A percentile compares a stretch with the other conserved stretches of the same genome.
Conservation (phyloP, 2,329 filamentous ascomycete species). For the Xylaria sp. region DNA sequence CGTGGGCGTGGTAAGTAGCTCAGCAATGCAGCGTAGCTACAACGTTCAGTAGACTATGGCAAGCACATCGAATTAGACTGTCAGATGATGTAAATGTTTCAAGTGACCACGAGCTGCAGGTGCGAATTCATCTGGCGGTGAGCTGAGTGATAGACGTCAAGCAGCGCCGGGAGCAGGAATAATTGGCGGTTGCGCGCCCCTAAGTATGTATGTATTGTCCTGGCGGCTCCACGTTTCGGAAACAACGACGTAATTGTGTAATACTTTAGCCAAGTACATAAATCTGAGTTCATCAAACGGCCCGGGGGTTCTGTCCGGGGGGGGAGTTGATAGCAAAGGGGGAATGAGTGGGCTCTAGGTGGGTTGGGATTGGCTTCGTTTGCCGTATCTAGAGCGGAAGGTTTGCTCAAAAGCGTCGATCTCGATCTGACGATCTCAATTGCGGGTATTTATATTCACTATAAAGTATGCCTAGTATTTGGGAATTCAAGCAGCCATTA, state of each 20-base stretch:
- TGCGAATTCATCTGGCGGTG: slow-evolving; percentile 23
- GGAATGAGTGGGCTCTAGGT: slow-evolving; percentile 22
- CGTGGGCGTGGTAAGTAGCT: background rate
- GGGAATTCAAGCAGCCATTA: background rate
- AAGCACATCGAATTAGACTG: slow-evolving; percentile 45
- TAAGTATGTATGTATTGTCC: slow-evolving; percentile 15
- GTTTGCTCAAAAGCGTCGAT: slow-evolving; percentile 43
- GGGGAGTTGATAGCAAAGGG: slow-evolving; percentile 8
- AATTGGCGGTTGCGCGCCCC: background rate
- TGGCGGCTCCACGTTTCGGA: slow-evolving; percentile 11
- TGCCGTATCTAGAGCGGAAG: slow-evolving; percentile 22
- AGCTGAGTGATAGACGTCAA: slow-evolving; percentile 2
- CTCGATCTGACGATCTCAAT: slow-evolving; percentile 46
- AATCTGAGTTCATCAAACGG: slow-evolving; percentile 22
- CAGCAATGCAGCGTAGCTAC: slow-evolving; percentile 27
- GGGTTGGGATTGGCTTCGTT: slow-evolving; percentile 15
- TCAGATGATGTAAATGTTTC: background rate
- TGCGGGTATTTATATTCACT: slow-evolving; percentile 21
- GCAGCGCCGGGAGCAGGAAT: background rate
- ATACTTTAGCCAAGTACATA: background rate
- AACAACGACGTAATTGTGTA: slow-evolving; percentile 21
- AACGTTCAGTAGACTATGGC: slow-evolving; percentile 29
- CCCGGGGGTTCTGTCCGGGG: background rate
- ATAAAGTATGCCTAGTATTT: background rate
- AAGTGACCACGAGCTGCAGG: background rate